phyloP scores from a whole-genome alignment of 1,139 yeast genomes.

The Suhomyces coccinellae region DNA sequence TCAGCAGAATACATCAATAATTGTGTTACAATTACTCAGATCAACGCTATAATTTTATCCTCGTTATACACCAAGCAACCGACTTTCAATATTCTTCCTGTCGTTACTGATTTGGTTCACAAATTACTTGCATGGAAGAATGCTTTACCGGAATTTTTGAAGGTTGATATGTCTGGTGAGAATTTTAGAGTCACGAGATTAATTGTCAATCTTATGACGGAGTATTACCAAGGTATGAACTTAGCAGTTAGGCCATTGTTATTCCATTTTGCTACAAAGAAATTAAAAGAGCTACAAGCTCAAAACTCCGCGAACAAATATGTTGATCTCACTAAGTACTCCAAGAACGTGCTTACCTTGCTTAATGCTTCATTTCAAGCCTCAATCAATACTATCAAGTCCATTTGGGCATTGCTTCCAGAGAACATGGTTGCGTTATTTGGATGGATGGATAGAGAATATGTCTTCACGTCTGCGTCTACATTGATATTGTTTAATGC shows the following conservation, averaged over 20 bases:
- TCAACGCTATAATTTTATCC: conserved; percentile 71
- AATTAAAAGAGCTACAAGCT: conserved; percentile 53
- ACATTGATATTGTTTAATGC: conserved; percentile 75
- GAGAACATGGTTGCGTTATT: conserved; percentile 79
- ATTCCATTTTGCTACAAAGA: conserved; percentile 74
- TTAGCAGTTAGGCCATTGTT: conserved; percentile 78
- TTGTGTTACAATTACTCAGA: conserved; percentile 79
- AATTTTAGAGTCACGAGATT: conserved; percentile 63
- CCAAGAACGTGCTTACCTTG: conserved; percentile 65
- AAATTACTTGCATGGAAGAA: conserved; percentile 71
- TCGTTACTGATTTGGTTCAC: conserved; percentile 69
- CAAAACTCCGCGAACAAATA: conserved; percentile 49
- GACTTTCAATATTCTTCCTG: conserved; percentile 69
- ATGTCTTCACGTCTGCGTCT: conserved; percentile 76
- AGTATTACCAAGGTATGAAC: conserved; percentile 82
- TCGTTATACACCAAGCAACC: conserved; percentile 78
- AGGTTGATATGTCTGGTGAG: conserved; percentile 60
- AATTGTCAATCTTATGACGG: conserved; percentile 78
- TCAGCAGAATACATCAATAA: conserved; percentile 77
- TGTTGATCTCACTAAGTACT: conserved; percentile 66
- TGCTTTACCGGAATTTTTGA: conserved; percentile 60
- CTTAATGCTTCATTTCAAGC: conserved; percentile 84
- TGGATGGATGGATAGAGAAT: conserved; percentile 90
- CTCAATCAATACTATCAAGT: conserved; percentile 73
- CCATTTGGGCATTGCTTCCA: conserved; percentile 70